Evolutionary conservation across 352 stramenopile genomes (phyloP), one percentile per base, ranked within the genome.

Genomic region (Lagenidium giganteum): DNA sequence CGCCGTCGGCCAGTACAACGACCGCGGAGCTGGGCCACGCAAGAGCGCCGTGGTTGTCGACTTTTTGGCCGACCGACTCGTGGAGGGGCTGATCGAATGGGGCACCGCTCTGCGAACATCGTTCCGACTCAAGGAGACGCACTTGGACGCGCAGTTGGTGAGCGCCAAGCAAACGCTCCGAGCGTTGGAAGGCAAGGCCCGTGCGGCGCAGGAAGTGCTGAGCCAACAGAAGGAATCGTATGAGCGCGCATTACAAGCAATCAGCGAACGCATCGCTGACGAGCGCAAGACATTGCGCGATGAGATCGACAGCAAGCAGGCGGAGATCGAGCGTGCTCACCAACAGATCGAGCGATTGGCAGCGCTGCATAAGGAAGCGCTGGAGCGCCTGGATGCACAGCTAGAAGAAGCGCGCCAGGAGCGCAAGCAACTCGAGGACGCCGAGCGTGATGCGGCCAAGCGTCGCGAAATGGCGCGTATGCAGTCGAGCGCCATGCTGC

Each of bases 181-280:
- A 16, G 56, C 57, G 20, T 30, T 82, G 13, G 77, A 90, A 52
- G 60, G 64, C 16, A 87, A 87, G 52, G 54, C 79, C 8, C 66
- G 61, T 36, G 74, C 63, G 12, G 53, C 69, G 1, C 61, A 82
- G 24, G 70, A 87, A 31, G 60, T 87, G 29, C 41, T 90, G 1
- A 17, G n/a, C 1, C 71, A 84, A 33, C 71, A 90, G 27, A 83
- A 82, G 30, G 57, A 80, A 5, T 75, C 71, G 3, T 86, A 72
- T 32, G 70, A 90, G 34, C 69, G 55, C 28, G 67, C 77, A n/a
- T 35, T 90, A 8, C 61, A 67, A 12, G 57, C 55, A 1, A 82
- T 90, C 16, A 38, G 50, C 1, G 71, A 87, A 43, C 69, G 72
- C 8, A 70, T 73, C 23, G 41, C 42, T 1, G 73, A 71, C 25